phyloP scores from a whole-genome alignment of 1,139 yeast species.

The Meyerozyma guilliermondii region DNA sequence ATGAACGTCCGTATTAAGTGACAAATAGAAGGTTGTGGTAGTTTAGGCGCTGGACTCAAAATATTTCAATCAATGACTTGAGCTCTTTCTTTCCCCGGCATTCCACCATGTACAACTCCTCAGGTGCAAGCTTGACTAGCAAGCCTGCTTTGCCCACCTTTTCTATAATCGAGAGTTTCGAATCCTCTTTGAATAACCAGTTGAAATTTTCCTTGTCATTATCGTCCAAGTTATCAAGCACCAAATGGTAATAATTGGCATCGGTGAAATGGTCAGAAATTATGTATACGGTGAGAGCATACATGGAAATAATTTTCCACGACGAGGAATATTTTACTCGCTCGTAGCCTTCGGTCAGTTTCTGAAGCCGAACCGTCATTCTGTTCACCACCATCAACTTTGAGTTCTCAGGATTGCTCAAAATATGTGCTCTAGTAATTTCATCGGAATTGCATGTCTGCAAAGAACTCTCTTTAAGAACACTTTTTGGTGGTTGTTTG shows the following conservation, averaged over 20 bases:
- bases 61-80: constrained; percentile 27
- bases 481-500: neutral
- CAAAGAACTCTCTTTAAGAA: constrained; percentile 4
- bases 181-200: constrained; percentile 35
- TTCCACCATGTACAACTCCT: constrained; percentile 38
- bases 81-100: constrained; percentile 44
- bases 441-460: constrained; percentile 10
- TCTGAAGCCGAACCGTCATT: constrained; percentile 37
- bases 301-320: constrained; percentile 43
- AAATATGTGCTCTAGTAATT: constrained; percentile 9
- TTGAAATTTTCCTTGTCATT: constrained; percentile 14
- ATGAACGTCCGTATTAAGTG: too few species aligned
- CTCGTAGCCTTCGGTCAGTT: constrained; percentile 28
- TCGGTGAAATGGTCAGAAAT: constrained; percentile 23
- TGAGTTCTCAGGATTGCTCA: constrained; percentile 12
- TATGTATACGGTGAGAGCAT: constrained; percentile 23
- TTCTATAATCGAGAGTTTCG: constrained; percentile 26
- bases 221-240: constrained; percentile 16
- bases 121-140: constrained; percentile 28
- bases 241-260: constrained; percentile 26
- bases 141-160: constrained; percentile 44
- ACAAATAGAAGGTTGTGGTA: too few species aligned
- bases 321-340: constrained; percentile 33
- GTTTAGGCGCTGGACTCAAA: too few species aligned
- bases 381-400: constrained; percentile 20